phyloP scores from a whole-genome alignment of 352 stramenopile genomes.

The Aphanomyces astaci region DNA sequence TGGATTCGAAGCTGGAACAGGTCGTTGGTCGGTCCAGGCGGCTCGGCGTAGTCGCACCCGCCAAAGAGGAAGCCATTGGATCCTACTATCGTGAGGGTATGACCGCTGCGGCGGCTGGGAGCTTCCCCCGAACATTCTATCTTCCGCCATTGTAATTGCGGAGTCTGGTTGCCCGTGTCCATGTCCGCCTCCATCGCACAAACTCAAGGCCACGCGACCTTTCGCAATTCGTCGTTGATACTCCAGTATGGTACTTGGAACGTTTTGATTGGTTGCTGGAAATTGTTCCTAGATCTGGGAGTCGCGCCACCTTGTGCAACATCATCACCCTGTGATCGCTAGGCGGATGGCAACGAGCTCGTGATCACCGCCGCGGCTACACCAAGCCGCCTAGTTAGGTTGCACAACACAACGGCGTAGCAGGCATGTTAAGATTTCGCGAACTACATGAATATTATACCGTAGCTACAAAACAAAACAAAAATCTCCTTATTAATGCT shows the following conservation, averaged over 20 bases:
- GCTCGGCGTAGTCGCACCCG: constrained; percentile 80
- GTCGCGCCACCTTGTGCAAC: too few relatives aligned
- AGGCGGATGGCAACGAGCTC: too few relatives aligned
- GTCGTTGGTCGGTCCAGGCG: constrained; percentile 88
- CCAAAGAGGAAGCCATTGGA: constrained; percentile 90
- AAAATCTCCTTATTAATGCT: too few relatives aligned
- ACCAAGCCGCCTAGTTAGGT: too few relatives aligned
- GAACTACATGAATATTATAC: too few relatives aligned
- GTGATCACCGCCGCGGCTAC: too few relatives aligned
- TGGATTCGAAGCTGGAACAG: constrained; percentile 90
- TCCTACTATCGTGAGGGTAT: constrained; percentile 88
- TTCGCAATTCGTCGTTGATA: not conserved
- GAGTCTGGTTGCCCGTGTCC: not conserved
- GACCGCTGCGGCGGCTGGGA: constrained; percentile 86
- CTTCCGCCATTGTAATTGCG: constrained; percentile 44
- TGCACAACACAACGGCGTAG: too few relatives aligned
- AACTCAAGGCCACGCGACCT: not conserved
- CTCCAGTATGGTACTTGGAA: not conserved
- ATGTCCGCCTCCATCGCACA: not conserved
- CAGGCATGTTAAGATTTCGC: too few relatives aligned
- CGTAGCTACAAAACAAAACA: too few relatives aligned
- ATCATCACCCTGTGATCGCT: too few relatives aligned
- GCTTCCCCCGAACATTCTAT: constrained; percentile 72
- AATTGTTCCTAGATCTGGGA: too few relatives aligned
- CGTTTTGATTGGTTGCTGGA: not conserved